Percentiles rank a stretch among this genome's conserved stretches.
These are phyloP conservation scores for Fusarium sp. DNA, from an alignment of 2,329 filamentous ascomycete genomes.

Conservation along the genomic window DNA sequence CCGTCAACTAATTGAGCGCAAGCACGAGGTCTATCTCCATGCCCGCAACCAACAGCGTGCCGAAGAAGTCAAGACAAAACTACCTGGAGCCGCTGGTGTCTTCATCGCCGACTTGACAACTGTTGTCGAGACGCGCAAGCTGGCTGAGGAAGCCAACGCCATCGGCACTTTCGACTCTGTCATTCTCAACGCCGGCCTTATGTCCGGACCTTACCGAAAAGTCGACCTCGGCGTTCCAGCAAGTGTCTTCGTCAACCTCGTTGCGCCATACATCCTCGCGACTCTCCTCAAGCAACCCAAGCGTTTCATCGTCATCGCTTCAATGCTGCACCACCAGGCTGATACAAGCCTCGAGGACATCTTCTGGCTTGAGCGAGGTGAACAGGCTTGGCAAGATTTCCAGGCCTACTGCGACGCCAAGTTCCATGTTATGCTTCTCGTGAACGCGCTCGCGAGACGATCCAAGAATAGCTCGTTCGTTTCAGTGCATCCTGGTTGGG, in stretches of 20 bases:
- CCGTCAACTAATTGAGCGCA: constrained; percentile 38
- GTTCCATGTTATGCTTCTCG: constrained; percentile 37
- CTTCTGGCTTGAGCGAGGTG: constrained; percentile 37
- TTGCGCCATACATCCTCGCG: constrained; percentile 41
- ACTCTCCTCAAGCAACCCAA: constrained; percentile 35
- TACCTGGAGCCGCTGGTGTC: constrained; percentile 32
- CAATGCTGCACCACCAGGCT: constrained; percentile 32
- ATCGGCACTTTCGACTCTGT: constrained; percentile 37
- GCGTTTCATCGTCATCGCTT: constrained; percentile 34
- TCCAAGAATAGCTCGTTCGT: constrained; percentile 6
- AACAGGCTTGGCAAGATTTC: constrained; percentile 31
- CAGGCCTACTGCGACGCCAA: constrained; percentile 38
- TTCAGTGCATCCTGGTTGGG: constrained; percentile 39
- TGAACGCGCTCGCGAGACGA: constrained; percentile 36
- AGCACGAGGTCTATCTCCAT: constrained; percentile 41
- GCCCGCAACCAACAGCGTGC: constrained; percentile 37
- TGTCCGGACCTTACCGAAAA: constrained; percentile 33
- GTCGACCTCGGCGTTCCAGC: constrained; percentile 36
- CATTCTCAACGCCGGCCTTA: constrained; percentile 35
- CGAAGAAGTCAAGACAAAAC: constrained; percentile 21
- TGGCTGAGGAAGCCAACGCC: constrained; percentile 40
- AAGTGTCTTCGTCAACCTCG: constrained; percentile 36
- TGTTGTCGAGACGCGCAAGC: constrained; percentile 32
- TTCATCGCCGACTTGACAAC: constrained; percentile 38
- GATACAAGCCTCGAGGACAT: constrained; percentile 31